Evolutionary conservation across 2,329 filamentous ascomycete genomes (phyloP).

Genomic region (Teratosphaeria destructans): DNA sequence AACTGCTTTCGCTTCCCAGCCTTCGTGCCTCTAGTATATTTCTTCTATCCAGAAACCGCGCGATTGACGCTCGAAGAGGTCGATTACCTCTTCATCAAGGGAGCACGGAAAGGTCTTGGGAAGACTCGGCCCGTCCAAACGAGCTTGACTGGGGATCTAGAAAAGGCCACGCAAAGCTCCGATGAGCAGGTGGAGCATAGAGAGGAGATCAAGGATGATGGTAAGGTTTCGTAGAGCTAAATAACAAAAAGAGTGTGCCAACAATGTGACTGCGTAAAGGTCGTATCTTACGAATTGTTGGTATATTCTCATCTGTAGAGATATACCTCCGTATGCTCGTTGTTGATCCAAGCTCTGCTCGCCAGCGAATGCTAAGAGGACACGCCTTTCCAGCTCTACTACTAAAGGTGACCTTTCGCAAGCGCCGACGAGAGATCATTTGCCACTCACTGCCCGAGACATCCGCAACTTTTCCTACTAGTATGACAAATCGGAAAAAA

Average conservation of each 20-base stretch:
- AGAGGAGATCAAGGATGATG: background rate
- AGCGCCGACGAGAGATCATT: too few relatives aligned
- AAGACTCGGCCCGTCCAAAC: slow-evolving; percentile 16
- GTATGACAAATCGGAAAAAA: too few relatives aligned
- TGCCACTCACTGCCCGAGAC: too few relatives aligned
- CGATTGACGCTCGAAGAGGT: slow-evolving; percentile 30
- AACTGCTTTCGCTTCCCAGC: slow-evolving; percentile 1
- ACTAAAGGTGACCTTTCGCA: too few relatives aligned
- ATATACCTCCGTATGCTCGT: too few relatives aligned
- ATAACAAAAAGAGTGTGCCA: background rate
- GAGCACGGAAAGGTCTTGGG: slow-evolving; percentile 15
- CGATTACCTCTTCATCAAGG: slow-evolving; percentile 31
- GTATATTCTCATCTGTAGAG: too few relatives aligned
- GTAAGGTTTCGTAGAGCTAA: background rate
- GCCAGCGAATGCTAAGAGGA: too few relatives aligned
- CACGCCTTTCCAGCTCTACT: too few relatives aligned
- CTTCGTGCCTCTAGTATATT: slow-evolving; percentile 39
- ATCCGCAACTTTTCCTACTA: too few relatives aligned
- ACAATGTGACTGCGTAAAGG: background rate
- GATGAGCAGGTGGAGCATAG: slow-evolving; percentile 3
- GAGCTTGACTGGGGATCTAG: slow-evolving; percentile 11
- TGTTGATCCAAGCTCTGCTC: too few relatives aligned
- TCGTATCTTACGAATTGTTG: background rate
- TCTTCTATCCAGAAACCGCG: slow-evolving; percentile 36
- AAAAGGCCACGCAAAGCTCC: slow-evolving; percentile 6